phyloP scores from a whole-genome alignment of 768 basidiomycete species.

The Russula emetica region DNA sequence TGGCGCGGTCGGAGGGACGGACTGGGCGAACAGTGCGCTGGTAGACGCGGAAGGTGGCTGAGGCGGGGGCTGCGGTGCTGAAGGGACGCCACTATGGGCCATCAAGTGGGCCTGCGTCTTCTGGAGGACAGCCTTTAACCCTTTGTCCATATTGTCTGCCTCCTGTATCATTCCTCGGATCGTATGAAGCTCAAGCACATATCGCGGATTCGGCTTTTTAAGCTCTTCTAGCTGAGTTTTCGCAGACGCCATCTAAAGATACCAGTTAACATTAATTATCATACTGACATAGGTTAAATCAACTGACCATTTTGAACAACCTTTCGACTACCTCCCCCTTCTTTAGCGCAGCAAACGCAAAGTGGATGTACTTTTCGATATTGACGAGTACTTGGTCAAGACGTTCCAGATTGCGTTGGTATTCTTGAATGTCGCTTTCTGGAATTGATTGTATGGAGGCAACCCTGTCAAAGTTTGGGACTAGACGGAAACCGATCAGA shows the following conservation, averaged over 20 bases:
- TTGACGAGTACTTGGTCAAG: conserved; percentile 9
- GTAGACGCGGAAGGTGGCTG: conserved; percentile 10
- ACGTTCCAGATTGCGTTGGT: conserved; percentile 21
- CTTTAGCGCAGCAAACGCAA: conserved; percentile 10
- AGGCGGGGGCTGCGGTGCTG: conserved; percentile 2
- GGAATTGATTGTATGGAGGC: not conserved
- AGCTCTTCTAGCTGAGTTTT: conserved; percentile 22
- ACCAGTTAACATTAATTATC: not conserved
- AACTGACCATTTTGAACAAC: conserved; percentile 18
- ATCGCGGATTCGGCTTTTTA: conserved; percentile 19
- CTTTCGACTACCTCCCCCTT: conserved; percentile 10
- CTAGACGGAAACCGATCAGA: not conserved
- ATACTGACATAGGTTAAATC: not conserved
- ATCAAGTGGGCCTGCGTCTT: not conserved
- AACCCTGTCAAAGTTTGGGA: conserved; percentile 5
- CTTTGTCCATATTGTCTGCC: conserved; percentile 25
- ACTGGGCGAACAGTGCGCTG: not conserved
- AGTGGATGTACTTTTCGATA: conserved; percentile 16
- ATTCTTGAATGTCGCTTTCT: conserved; percentile 17
- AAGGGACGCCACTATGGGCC: not conserved
- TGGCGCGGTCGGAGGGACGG: not conserved
- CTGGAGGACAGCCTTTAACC: conserved; percentile 11
- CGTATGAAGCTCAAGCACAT: conserved; percentile 25
- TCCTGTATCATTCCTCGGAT: conserved; percentile 28
- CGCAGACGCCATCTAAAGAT: conserved; percentile 16